Base-by-base conservation (phyloP, 768 basidiomycete species). In the Podaxis mareebaensis region DNA sequence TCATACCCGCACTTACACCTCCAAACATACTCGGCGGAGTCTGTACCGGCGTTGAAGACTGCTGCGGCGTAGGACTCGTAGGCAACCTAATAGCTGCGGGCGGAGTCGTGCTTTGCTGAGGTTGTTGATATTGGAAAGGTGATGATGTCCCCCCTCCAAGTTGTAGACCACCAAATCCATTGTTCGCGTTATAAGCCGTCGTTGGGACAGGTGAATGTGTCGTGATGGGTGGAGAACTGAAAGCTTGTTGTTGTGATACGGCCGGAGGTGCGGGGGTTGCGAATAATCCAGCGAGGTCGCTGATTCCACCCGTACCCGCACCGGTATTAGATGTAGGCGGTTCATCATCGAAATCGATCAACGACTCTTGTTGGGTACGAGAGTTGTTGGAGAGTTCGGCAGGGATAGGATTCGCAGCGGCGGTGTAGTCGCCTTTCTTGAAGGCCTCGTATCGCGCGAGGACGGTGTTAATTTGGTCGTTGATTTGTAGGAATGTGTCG, bases 381-480 rank as follows among this genome's bases (percentile, higher is more conserved):
- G 73, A 74, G 33, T 61, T 54, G 24, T 68, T 69, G 52, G 79
- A 77, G 28, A 86, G 75, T 68, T 90, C 86, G 3, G 80, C 71
- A 3, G 91, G 92, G 63, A 92, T 85, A 5, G 89, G 89, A 63
- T 87, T 87, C 24, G 86, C 77, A 7, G 88, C 87, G 17, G 80
- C 83, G 2, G 79, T 77, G 71, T 87, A 96, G 76, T 99, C 95
- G 56, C 97, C 97, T 62, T 85, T 87, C 76, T 94, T 94, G 83
- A 91, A 98, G 0, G 94, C 89, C 63, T 98, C 95, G 72, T 95
- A 98, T 24, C 96, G 90, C 30, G 85, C 83, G 13, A 98, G 75
- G 13, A 95, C 94, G 20, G 86, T 91, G 77, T 99, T 99, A 76
- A 99, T 95, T 70, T 97, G 92, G 75, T 99, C 97, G 74, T 99